Base-by-base conservation (phyloP, 805 yeast genomes). In the Ogataea kodamae region DNA sequence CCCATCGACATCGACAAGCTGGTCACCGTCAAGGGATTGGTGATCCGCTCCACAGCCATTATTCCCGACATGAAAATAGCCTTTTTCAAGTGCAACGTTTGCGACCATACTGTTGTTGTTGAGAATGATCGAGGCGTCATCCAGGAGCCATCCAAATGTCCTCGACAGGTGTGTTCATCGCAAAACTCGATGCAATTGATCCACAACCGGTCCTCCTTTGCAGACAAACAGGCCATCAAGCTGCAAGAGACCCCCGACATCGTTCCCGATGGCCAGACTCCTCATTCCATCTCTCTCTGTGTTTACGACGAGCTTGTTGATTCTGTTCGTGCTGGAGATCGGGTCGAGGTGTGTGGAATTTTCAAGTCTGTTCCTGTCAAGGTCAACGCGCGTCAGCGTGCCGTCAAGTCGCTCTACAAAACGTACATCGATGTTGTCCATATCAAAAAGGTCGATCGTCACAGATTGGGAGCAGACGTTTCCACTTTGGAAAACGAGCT, bases 61-160 rank as follows among this genome's bases (percentile, higher is more conserved):
- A 86, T 92, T 31, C 98, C 98, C 9, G 98, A 92, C 58, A 92
- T 92, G 98, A 89, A 88, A 56, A 87, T 83, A 29, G 97, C 97
- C 0, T 90, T 90, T 53, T 92, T 92, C 74, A 84, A 80, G 62
- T 92, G 98, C 64, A 82, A 78, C 40, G 95, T 92, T 13, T 92
- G 98, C 64, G 90, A 84, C 46, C 97, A 92, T 61, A 84, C 96
- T 0, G 74, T 81, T 27, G 84, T 83, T 1, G 95, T 89, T 11
- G 96, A 87, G 54, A 87, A 90, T 48, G 97, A 90, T 59, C 71
- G 97, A 45, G 98, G 98, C 29, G 78, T 84, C 9, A 90, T 92
- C 43, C 81, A 87, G 39, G 98, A 92, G 61, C 98, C 98, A 6
- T 71, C 87, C 0, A 73, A 77, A 51, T 92, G 98, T 64, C 96